A percentile compares a stretch with the other conserved stretches of the same genome.
These are phyloP conservation scores for Cymbopogon citratus DNA, from an alignment of 176 grass and related monocot genomes.

Conservation along the genomic window DNA sequence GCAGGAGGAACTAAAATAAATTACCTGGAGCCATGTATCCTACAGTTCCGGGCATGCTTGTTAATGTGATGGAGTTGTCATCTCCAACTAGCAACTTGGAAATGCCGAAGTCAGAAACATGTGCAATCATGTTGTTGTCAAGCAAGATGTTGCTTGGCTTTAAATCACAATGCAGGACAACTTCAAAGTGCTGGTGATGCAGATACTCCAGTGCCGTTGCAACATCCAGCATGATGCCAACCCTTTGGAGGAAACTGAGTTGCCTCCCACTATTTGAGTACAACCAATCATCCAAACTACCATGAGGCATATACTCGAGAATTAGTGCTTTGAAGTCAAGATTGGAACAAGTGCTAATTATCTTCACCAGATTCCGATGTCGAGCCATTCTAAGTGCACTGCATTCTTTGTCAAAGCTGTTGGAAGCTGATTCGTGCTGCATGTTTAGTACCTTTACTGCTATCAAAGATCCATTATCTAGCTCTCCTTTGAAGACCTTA, in stretches of 20 bases:
- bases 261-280: constrained; percentile 22
- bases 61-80: constrained; percentile 26
- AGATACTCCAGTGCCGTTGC: constrained; percentile 47
- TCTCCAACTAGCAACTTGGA: constrained; percentile 35
- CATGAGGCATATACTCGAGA: constrained; percentile 51
- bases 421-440: not conserved
- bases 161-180: constrained; percentile 50
- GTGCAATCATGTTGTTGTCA: constrained; percentile 37
- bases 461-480: constrained; percentile 24
- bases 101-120: constrained; percentile 40
- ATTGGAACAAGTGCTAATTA: constrained; percentile 39
- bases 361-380: constrained; percentile 43
- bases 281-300: constrained; percentile 36
- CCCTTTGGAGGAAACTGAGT: constrained; percentile 35
- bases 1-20: not conserved
- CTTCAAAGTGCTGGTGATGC: constrained; percentile 29
- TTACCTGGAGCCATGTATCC: constrained; percentile 50
- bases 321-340: constrained; percentile 45
- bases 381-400: constrained; percentile 26
- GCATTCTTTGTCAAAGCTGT: constrained; percentile 42
- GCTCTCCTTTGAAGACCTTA: constrained; percentile 39
- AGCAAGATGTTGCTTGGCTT: constrained; percentile 51
- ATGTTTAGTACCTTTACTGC: constrained; percentile 44
- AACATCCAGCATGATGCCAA: constrained; percentile 35
- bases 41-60: constrained; percentile 32